A percentile compares a stretch with the other conserved stretches of the same genome.
Evolutionary conservation across 192 early-diverging fungal genomes (phyloP).

Genomic region (Entomortierella beljakovae): DNA sequence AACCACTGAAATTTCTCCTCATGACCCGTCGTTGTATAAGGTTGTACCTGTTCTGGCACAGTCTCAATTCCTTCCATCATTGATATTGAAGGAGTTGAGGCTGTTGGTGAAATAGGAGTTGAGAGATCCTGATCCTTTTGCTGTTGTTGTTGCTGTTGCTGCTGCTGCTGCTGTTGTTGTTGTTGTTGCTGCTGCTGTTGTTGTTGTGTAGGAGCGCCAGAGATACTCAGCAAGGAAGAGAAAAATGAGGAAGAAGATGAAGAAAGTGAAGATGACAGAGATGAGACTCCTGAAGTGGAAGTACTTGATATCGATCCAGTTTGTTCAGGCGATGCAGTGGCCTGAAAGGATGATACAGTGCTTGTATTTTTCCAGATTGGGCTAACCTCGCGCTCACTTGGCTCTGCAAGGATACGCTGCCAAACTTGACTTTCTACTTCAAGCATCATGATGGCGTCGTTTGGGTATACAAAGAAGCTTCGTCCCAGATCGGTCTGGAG

Average conservation of each 20-base stretch:
- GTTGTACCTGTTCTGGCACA: conserved; percentile 4
- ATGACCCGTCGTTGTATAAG: conserved; percentile 16
- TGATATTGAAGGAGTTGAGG: background rate
- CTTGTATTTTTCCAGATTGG: background rate
- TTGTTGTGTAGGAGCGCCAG: background rate
- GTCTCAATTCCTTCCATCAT: conserved; percentile 42
- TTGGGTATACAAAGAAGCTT: conserved; percentile 69
- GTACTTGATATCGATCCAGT: background rate
- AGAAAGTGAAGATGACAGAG: conserved; percentile 20
- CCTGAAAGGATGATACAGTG: background rate
- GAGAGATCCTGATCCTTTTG: background rate
- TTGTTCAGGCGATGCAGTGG: background rate
- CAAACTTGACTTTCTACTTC: conserved; percentile 57
- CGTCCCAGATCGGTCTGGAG: conserved; percentile 59
- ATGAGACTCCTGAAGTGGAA: conserved; percentile 21
- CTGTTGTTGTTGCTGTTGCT: background rate
- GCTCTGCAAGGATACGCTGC: conserved; percentile 21
- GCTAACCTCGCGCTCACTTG: background rate
- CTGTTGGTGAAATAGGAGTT: background rate
- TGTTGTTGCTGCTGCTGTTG: background rate
- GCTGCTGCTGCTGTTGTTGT: background rate
- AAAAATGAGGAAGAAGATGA: conserved; percentile 43
- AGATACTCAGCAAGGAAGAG: conserved; percentile 29
- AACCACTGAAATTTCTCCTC: conserved; percentile 59
- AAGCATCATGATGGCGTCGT: conserved; percentile 58